Evolutionary conservation across 176 grass and related monocot genomes (phyloP), one percentile per base, ranked within the genome.

Genomic region (Luzula sylvatica): DNA sequence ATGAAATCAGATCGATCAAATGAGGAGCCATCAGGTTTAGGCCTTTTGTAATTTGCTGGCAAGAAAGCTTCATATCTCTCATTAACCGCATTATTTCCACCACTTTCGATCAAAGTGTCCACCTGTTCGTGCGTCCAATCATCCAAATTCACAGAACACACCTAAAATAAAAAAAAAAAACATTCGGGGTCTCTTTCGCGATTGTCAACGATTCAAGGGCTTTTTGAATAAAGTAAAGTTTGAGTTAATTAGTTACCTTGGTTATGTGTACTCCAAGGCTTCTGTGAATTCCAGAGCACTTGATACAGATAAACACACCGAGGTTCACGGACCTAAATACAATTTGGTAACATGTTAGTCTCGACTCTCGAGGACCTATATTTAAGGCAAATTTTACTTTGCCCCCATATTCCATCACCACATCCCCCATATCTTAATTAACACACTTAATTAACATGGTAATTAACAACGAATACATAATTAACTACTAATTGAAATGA

Each of bases 301-400:
- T 98, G 74, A 98, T 98, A 66, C 81, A 98, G 72, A 98, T 83
- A 75, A 90, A 98, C 63, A 82, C 74, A 61, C 92, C 85, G 66
- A 87, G 74, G 68, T 68, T 90, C 20, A 83, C n/a, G 45, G 92
- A 98, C 38, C 92, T 98, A 61, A 26, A 46, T 25, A 61, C 3
- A 63, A 44, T 41, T 70, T 21, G 64, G 46, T 1, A 18, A 43
- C 40, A n/a, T 21, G 52, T 71, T 26, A 49, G 5, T n/a, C n/a
- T n/a, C n/a, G n/a, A n/a, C n/a, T 50, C 13, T 52, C 15, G 19
- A 26, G 55, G 38, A 50, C 26, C 15, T 32, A 23, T 25, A 68
- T 30, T 61, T 20, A n/a, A n/a, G n/a, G n/a, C n/a, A n/a, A n/a
- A n/a, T n/a, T n/a, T n/a, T n/a, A n/a, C n/a, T n/a, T n/a, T n/a